These are phyloP conservation scores for Penicillium olsonii DNA, from an alignment of 2,329 filamentous ascomycete species.

Conservation along the genomic window DNA sequence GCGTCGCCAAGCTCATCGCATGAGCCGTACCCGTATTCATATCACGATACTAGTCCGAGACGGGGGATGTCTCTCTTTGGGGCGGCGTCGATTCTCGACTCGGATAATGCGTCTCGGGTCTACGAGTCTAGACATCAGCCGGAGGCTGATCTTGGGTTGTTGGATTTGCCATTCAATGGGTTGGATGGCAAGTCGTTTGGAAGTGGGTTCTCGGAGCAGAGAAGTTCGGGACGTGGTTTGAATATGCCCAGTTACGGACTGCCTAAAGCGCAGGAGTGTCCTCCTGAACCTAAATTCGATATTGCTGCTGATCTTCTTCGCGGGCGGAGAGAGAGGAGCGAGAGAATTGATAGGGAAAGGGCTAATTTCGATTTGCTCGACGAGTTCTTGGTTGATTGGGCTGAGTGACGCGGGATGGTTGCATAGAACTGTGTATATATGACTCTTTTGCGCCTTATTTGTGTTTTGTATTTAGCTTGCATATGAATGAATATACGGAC, in stretches of 20 bases:
- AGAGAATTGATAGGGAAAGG: background rate
- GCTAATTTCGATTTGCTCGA: conserved; percentile 6
- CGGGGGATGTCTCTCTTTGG: background rate
- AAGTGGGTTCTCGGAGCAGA: too few relatives aligned
- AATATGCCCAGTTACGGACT: background rate
- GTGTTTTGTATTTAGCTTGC: background rate
- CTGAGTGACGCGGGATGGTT: background rate
- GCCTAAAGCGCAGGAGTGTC: background rate
- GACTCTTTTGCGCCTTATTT: background rate
- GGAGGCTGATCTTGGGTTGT: background rate
- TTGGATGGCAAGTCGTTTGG: background rate
- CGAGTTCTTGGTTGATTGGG: conserved; percentile 9
- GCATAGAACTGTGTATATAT: background rate
- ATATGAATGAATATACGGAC: background rate
- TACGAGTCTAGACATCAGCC: background rate
- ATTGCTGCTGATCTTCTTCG: conserved; percentile 9
- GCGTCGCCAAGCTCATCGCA: background rate
- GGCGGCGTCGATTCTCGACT: background rate
- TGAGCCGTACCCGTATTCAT: background rate
- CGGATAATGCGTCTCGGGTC: background rate
- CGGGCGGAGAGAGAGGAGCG: conserved; percentile 2
- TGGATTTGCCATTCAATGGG: background rate
- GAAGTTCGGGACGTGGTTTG: background rate
- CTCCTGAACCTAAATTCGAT: conserved; percentile 7
- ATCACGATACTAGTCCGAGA: background rate